phyloP scores from a whole-genome alignment of 306 rosid species.

The Oemleria cerasiformis region DNA sequence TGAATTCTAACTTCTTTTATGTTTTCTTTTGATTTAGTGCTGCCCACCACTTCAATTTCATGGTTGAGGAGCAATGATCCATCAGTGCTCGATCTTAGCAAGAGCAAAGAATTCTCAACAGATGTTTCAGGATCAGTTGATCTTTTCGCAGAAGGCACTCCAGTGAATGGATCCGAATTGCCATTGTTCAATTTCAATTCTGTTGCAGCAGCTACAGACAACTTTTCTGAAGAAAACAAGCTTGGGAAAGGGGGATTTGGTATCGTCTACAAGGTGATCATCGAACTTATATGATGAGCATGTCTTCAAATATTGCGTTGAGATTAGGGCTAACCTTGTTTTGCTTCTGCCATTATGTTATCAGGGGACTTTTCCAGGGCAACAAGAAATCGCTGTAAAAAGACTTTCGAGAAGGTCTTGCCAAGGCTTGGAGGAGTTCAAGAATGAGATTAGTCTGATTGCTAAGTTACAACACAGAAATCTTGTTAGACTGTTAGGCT shows the following conservation, averaged over 20 bases:
- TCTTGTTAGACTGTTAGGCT: constrained; percentile 77
- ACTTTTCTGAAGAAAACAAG: constrained; percentile 71
- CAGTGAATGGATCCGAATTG: constrained; percentile 53
- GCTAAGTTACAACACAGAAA: constrained; percentile 86
- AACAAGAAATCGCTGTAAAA: constrained; percentile 70
- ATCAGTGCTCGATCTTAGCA: constrained; percentile 30
- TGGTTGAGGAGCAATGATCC: constrained; percentile 37
- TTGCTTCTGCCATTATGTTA: not conserved
- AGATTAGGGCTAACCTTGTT: no score
- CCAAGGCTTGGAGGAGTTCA: constrained; percentile 88
- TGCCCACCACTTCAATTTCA: constrained; percentile 36
- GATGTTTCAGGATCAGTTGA: constrained; percentile 71
- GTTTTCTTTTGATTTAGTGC: constrained; percentile 18
- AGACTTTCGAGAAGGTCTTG: constrained; percentile 72
- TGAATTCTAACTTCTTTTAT: constrained; percentile 2
- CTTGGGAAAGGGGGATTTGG: constrained; percentile 95
- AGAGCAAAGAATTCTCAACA: constrained; percentile 55
- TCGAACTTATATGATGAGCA: not conserved
- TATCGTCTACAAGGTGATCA: constrained; percentile 64
- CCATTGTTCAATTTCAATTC: constrained; percentile 58
- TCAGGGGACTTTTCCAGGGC: constrained; percentile 67
- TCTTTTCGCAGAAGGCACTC: constrained; percentile 42
- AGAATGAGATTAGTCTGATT: constrained; percentile 74
- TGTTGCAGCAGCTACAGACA: constrained; percentile 57
- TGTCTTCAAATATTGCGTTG: no score